phyloP scores from a whole-genome alignment of 2,329 filamentous ascomycete genomes.

The Botrytis aclada region DNA sequence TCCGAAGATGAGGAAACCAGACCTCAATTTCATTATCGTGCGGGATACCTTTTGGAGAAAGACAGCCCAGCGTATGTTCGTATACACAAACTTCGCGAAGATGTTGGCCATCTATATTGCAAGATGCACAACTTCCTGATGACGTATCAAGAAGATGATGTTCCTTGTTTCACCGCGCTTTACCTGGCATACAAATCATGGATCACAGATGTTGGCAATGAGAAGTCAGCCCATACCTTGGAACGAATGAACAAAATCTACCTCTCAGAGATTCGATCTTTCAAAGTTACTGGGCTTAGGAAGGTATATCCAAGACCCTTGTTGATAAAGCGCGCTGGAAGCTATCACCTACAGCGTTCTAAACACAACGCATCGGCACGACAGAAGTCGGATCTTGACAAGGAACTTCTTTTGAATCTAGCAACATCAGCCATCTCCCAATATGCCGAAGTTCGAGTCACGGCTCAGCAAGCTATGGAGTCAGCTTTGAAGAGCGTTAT shows the following conservation, averaged over 20 bases:
- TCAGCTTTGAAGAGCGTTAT: slow-evolving; percentile 90
- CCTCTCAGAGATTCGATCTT: slow-evolving; percentile 81
- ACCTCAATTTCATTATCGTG: slow-evolving; percentile 83
- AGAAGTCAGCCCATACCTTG: slow-evolving; percentile 88
- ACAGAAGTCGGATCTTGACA: slow-evolving; percentile 87
- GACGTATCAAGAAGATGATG: slow-evolving; percentile 87
- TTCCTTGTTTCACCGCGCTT: slow-evolving; percentile 87
- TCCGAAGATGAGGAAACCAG: slow-evolving; percentile 79
- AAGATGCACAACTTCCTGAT: slow-evolving; percentile 81
- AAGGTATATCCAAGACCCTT: slow-evolving; percentile 91
- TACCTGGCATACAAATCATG: slow-evolving; percentile 92
- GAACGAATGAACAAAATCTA: slow-evolving; percentile 84
- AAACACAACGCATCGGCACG: slow-evolving; percentile 89
- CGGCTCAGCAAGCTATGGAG: slow-evolving; percentile 87
- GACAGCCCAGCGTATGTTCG: slow-evolving; percentile 64
- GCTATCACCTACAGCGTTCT: slow-evolving; percentile 90
- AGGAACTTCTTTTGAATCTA: slow-evolving; percentile 77
- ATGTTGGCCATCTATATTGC: slow-evolving; percentile 76
- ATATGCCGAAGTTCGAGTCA: slow-evolving; percentile 93
- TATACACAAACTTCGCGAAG: slow-evolving; percentile 77
- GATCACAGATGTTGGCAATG: slow-evolving; percentile 97
- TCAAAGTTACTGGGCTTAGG: slow-evolving; percentile 88
- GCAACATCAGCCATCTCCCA: slow-evolving; percentile 85
- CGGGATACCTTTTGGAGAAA: slow-evolving; percentile 74
- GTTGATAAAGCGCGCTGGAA: slow-evolving; percentile 87